Conservation (phyloP, 2,329 filamentous ascomycete species). For the Pseudogymnoascus sp. region DNA sequence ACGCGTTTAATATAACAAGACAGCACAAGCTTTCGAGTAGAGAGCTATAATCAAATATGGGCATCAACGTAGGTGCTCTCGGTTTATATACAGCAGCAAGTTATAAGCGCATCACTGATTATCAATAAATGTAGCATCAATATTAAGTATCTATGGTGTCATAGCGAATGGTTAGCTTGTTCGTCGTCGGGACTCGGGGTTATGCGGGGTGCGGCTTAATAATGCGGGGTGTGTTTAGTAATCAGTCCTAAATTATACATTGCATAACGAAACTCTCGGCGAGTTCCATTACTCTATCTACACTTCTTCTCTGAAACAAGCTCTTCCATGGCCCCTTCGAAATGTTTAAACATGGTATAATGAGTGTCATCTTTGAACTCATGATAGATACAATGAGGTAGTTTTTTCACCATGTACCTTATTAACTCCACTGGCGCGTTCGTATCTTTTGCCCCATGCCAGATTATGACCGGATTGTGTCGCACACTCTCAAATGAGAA, state of each 20-base stretch:
- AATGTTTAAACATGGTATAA: not conserved
- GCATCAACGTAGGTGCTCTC: not conserved
- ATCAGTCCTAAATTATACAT: not conserved
- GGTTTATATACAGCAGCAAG: not conserved
- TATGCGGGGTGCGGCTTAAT: not conserved
- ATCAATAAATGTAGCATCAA: conserved; percentile 2
- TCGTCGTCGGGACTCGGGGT: not conserved
- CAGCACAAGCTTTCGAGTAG: not conserved
- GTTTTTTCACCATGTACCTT: not conserved
- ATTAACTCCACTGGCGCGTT: conserved; percentile 14
- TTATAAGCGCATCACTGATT: not conserved
- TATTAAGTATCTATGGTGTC: conserved; percentile 8
- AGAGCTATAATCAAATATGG: not conserved
- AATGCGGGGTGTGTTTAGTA: conserved; percentile 1
- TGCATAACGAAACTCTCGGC: not conserved
- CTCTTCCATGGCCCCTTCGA: not conserved
- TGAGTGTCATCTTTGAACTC: not conserved
- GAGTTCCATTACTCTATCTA: not conserved
- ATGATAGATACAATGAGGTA: not conserved
- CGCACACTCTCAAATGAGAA: conserved; percentile 16
- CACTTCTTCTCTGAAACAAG: not conserved
- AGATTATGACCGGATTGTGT: conserved; percentile 14
- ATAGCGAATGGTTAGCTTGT: not conserved
- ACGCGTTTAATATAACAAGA: not conserved
- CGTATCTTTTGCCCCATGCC: conserved; percentile 18